A percentile compares a stretch with the other conserved stretches of the same genome.
Evolutionary conservation across 495 filamentous ascomycete species (phyloP).

Genomic region (Viridothelium virens): DNA sequence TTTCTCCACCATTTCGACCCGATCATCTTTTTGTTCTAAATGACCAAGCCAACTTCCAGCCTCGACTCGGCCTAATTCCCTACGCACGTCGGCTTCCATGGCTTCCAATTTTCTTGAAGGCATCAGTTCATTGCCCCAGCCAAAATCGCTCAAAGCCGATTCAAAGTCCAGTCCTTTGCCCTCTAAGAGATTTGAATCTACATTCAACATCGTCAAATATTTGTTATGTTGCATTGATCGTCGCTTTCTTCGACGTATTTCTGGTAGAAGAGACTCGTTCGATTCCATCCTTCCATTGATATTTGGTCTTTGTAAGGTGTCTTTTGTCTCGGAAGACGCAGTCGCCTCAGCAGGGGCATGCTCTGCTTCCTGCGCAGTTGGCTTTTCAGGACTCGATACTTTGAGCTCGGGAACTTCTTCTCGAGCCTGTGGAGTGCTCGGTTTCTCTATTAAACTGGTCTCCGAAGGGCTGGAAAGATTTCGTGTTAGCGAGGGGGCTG

Average conservation of each 20-base stretch:
- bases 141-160: constrained; percentile 73
- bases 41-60: constrained; percentile 86
- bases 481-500: constrained; percentile 25
- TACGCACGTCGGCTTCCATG: constrained; percentile 71
- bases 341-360: constrained; percentile 17
- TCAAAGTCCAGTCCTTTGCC: constrained; percentile 66
- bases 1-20: constrained; percentile 70
- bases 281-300: background rate
- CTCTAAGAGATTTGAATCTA: constrained; percentile 62
- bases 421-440: constrained; percentile 3
- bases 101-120: constrained; percentile 68
- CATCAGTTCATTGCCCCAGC: constrained; percentile 73
- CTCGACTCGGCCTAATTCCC: constrained; percentile 82
- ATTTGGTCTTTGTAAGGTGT: constrained; percentile 10
- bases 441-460: background rate
- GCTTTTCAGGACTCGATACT: constrained; percentile 31
- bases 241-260: constrained; percentile 47
- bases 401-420: constrained; percentile 30
- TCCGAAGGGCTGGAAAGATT: constrained; percentile 5
- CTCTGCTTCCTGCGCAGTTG: constrained; percentile 23
- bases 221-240: constrained; percentile 67
- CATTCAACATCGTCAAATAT: constrained; percentile 67
- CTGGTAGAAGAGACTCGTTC: background rate
- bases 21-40: constrained; percentile 81
- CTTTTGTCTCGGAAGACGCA: constrained; percentile 35